Evolutionary conservation across 495 filamentous ascomycete species (phyloP), one percentile per base, ranked within the genome.

Genomic region (Letharia lupina): DNA sequence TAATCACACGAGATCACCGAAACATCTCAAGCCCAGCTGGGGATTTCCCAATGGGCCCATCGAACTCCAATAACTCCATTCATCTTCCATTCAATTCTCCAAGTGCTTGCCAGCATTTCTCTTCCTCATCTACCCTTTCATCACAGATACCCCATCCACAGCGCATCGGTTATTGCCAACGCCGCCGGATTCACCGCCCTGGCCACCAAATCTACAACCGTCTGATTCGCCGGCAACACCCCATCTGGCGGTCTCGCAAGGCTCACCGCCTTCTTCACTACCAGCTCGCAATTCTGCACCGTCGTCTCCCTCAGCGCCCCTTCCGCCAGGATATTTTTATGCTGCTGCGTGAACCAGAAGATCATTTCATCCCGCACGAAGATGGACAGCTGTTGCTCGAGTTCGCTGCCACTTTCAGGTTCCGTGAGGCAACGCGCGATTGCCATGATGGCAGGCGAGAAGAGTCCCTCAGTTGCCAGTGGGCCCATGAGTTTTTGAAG

Each of bases 291-390:
- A 76, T 98, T 99, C 41, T 81, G 79, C 77, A 92, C 88, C 20
- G 98, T 95, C 68, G 88, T 84, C 41, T 97, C 91, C 50, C 95
- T 84, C 58, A 99, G 79, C 74, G 89, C 86, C 12, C 77, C 81
- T 52, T 93, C 89, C 33, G 81, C 82, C 60, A 91, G 80, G 18
- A 69, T 70, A n/a, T 77, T 76, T 37, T 91, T 86, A 73, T 96
- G 90, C 63, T 89, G 87, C 64, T 84, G 86, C 12, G 91, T 96
- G 70, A 90, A 91, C 94, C 94, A 98, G 77, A 93, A 96, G 71
- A 92, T 91, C 86, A 98, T 95, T 75, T 99, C 95, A 70, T 99
- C 95, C 33, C 93, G 83, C 63, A 99, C 93, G 73, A 96, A 98
- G 68, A 99, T 83, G 64, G 87, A 89, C 31, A 99, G 83, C 67